Evolutionary conservation across 2,329 filamentous ascomycete genomes (phyloP).

Genomic region (Fonsecaea monophora): DNA sequence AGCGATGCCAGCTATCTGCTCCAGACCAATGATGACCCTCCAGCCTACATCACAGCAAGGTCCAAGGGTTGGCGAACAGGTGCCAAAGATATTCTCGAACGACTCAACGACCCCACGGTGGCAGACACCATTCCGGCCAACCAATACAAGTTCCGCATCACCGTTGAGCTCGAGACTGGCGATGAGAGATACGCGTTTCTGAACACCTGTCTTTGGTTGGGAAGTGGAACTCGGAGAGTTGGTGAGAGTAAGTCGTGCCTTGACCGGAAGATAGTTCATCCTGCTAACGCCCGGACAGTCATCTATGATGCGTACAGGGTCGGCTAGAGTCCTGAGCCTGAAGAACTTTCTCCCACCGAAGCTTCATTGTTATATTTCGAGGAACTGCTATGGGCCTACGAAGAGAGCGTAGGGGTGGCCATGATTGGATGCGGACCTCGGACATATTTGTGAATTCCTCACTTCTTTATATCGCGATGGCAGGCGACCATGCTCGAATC

Average conservation of each 20-base stretch:
- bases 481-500: not conserved
- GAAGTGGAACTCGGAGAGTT: conserved; percentile 55
- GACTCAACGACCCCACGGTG: conserved; percentile 51
- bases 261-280: not conserved
- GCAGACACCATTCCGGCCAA: conserved; percentile 57
- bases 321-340: conserved; percentile 23
- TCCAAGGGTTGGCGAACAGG: conserved; percentile 58
- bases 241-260: conserved; percentile 44
- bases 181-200: conserved; percentile 58
- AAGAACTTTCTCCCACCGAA: not conserved
- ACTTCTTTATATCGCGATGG: not conserved
- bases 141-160: conserved; percentile 58
- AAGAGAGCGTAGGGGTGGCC: not conserved
- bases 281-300: conserved; percentile 27
- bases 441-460: not conserved
- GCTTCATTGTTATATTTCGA: not conserved
- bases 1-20: conserved; percentile 55
- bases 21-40: conserved; percentile 59
- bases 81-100: conserved; percentile 57
- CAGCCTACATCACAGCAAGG: conserved; percentile 57
- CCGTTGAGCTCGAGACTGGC: conserved; percentile 57
- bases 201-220: conserved; percentile 59
- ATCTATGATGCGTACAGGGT: conserved; percentile 41
- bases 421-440: not conserved
- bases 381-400: not conserved